Evolutionary conservation across 345 rosid species (phyloP).

Genomic region (Gynandropsis gynandra): DNA sequence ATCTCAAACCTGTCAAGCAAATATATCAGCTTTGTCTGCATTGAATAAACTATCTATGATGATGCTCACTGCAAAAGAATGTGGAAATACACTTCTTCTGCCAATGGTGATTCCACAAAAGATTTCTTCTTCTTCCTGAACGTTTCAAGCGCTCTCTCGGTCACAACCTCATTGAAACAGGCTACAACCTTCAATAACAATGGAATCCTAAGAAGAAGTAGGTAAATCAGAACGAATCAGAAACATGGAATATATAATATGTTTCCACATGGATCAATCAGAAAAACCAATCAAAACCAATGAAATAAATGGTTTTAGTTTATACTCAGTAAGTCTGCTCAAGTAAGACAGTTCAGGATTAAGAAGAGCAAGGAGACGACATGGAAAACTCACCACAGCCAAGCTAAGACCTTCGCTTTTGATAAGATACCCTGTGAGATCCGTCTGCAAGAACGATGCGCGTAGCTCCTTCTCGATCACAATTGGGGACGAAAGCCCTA

Average conservation of each 20-base stretch:
- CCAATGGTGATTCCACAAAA: neutral
- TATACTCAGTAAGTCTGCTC: no score
- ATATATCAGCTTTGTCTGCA: constrained; percentile 7
- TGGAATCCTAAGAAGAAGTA: no score
- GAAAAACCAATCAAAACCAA: constrained; percentile 3
- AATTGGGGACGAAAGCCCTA: constrained; percentile 29
- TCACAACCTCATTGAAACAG: constrained; percentile 88
- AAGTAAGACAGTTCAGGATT: no score
- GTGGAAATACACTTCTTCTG: constrained; percentile 1
- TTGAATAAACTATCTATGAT: neutral
- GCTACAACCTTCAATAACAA: constrained; percentile 67
- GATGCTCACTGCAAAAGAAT: neutral
- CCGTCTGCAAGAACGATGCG: constrained; percentile 32
- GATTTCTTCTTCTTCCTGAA: constrained; percentile 70
- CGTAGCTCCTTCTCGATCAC: constrained; percentile 30
- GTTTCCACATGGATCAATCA: neutral
- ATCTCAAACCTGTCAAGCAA: constrained; percentile 67
- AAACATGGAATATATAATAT: no score
- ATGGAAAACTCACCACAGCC: constrained; percentile 52
- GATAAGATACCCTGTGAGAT: constrained; percentile 58
- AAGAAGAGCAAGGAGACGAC: neutral
- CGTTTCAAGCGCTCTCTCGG: constrained; percentile 89
- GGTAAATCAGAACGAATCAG: no score
- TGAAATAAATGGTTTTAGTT: neutral
- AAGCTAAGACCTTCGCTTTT: constrained; percentile 70